Base-by-base conservation (phyloP, 2,329 filamentous ascomycete species). In the Coniochaeta pulveracea region DNA sequence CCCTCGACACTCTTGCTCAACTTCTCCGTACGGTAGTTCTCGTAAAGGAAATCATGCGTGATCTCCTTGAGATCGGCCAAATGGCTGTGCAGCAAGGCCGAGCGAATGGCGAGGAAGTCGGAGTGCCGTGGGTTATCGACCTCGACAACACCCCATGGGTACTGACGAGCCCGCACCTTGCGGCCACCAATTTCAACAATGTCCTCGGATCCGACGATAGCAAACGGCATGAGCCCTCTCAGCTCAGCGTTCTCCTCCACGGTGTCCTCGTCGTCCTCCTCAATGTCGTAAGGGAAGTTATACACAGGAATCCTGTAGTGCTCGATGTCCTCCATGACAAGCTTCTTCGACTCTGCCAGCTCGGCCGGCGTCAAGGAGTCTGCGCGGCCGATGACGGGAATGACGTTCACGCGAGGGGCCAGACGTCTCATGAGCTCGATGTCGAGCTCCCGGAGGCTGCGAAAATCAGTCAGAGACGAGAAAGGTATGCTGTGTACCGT, bases 21-120 rank as follows among this genome's bases (percentile, higher is more conserved):
- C 72, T 96, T 96, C 83, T 98, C 91, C 54, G 91, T 98, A 85
- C 91, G 86, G 75, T 98, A 98, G 68, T 98, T 98, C 61, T 98
- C 91, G 66, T 98, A 98, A 44, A 98, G 69, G 80, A 98, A 98
- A 63, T 98, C 91, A 62, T 98, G 91, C 34, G 91, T 98, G 56
- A 98, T 98, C 63, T 98, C 91, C 78, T 98, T 98, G 52, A 98
- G 67, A 60, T 98, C 91, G 40, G 91, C 91, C 55, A 98, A 67
- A 69, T 98, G 91, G 64, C 86, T 95, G 72, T 98, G 91, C 41
- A 98, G 75, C 37, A 98, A 79, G 36, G 91, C 91, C 39, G 88
- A 95, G 57, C 91, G 81, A 55, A 98, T 94, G 44, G 91, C 91
- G 46, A 98, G 67, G 72, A 98, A 98, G 61, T 98, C 91, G 30